Evolutionary conservation across 2,329 filamentous ascomycete genomes (phyloP), one percentile per base, ranked within the genome.

Genomic region (Colletotrichum eremochloae): DNA sequence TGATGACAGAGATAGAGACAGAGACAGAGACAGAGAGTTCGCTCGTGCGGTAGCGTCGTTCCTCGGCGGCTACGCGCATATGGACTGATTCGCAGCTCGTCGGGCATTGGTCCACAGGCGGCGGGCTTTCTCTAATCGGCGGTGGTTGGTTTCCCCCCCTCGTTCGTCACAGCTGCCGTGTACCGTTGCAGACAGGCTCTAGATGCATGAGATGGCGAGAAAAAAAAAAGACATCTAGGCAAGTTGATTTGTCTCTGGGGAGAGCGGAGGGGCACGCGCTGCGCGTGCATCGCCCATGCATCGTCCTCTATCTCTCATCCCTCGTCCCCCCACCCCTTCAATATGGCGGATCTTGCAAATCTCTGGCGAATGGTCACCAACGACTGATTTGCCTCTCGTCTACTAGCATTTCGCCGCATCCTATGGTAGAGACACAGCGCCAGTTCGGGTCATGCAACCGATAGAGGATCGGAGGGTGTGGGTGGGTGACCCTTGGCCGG

Each of bases 41-140:
- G 9, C 14, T 7, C 7, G 33, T 24, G 46, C 33, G 60, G 60
- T 63, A 40, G 60, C 60, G 60, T 63, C 60, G 60, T 63, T 63
- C 40, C 60, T 36, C 48, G 63, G 63, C 63, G 63, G 63, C 63
- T 65, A 65, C 63, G 36, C 63, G 63, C 63, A 65, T 65, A n/a
- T 33, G 33, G 9, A 40, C 48, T 42, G 18, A 33, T 31, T 61
- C 44, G 33, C 44, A 1, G n/a, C 53, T 57, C 36, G 60, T 50
- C 58, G 31, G n/a, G 61, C 31, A 65, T 50, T 62, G 60, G 60
- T 50, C 14, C 44, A 42, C 3, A 18, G 20, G 18, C 14, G 8
- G 18, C 15, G 18, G 38, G 24, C 9, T 31, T 36, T 2, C 5
- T n/a, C 7, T 1, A 15, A 24, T 24, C 24, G 24, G 24, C 24